These are phyloP conservation scores for Trypanosoma vivax DNA, from an alignment of 208 protist genomes.

Conservation along the genomic window DNA sequence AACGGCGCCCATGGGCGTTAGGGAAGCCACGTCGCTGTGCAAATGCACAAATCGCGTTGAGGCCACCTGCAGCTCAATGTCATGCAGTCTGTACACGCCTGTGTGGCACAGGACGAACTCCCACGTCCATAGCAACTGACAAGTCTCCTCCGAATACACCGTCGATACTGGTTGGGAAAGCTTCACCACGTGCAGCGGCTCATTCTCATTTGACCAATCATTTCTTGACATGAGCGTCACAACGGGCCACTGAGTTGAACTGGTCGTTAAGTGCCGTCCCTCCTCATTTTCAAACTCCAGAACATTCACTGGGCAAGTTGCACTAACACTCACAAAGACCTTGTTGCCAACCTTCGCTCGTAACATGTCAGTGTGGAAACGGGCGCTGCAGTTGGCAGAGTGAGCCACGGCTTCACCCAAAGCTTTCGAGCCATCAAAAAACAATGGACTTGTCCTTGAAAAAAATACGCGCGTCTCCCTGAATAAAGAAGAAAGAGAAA, in stretches of 20 bases:
- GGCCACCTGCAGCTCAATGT: constrained; percentile 35
- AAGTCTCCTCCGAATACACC: constrained; percentile 26
- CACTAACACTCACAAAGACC: constrained; percentile 22
- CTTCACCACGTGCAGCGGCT: constrained; percentile 55
- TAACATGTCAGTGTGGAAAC: not conserved
- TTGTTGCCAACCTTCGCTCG: constrained; percentile 28
- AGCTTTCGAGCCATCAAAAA: too few species aligned
- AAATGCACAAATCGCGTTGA: constrained; percentile 16
- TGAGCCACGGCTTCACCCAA: too few species aligned
- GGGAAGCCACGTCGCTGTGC: not conserved
- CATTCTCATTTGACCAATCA: constrained; percentile 45
- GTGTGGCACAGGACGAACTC: constrained; percentile 52
- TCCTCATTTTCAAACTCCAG: constrained; percentile 1
- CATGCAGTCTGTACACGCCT: constrained; percentile 50
- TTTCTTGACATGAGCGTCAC: constrained; percentile 60
- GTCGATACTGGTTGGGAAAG: constrained; percentile 9
- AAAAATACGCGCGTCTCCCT: constrained; percentile 8
- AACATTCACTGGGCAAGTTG: constrained; percentile 26
- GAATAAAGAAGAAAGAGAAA: constrained; percentile 10
- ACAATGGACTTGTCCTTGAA: too few species aligned
- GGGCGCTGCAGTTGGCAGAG: too few species aligned
- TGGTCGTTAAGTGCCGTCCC: not conserved
- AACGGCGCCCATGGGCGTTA: not conserved
- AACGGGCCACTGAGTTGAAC: constrained; percentile 6
- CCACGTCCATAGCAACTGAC: constrained; percentile 29